Base-by-base conservation (phyloP, 2,329 filamentous ascomycete genomes). In the Cordyceps tenuipes region DNA sequence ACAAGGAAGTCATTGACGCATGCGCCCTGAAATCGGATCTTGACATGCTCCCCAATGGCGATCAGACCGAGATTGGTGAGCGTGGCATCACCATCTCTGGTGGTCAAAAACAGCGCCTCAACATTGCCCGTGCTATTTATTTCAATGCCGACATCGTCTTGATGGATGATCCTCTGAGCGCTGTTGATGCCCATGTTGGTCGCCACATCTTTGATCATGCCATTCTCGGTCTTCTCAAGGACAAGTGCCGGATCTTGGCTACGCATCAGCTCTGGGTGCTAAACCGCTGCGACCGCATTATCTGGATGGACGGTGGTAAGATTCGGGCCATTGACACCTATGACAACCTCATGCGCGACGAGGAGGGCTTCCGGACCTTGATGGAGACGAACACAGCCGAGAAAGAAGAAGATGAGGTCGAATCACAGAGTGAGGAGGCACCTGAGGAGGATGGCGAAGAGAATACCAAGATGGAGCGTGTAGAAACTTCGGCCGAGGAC, bases 241-340 rank as follows among this genome's bases (percentile, higher is more conserved):
- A 93, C 73, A 97, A 97, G 73, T 94, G 91, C 68, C 83, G 94
- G 21, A 88, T 97, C 39, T 79, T 99, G 36, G 94, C 93, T 1
- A 99, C 94, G 0, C 94, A 99, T 72, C 93, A 97, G 71, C 83
- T 97, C 15, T 94, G 95, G 78, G 92, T 97, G 6, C 82, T 97
- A 6, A 91, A 83, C 69, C 87, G 91, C 39, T 97, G 91, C 67
- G 93, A 97, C 70, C 83, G 93, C 39, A 93, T 97, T 64, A 85
- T 97, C 53, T 92, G 91, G 85, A 92, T 99, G 84, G 89, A 97
- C 60, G 85, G 86, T 17, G 94, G 94, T 49, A 84, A 81, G 58
- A 89, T 97, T 59, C 84, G 89, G 71, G 90, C 91, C 5, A 79
- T 97, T 44, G 92, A 94, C 65, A 97, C 92, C 0, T 97, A 93